A percentile compares a stretch with the other conserved stretches of the same genome.
phyloP scores from a whole-genome alignment of 768 basidiomycete genomes.

The Suillus decipiens region DNA sequence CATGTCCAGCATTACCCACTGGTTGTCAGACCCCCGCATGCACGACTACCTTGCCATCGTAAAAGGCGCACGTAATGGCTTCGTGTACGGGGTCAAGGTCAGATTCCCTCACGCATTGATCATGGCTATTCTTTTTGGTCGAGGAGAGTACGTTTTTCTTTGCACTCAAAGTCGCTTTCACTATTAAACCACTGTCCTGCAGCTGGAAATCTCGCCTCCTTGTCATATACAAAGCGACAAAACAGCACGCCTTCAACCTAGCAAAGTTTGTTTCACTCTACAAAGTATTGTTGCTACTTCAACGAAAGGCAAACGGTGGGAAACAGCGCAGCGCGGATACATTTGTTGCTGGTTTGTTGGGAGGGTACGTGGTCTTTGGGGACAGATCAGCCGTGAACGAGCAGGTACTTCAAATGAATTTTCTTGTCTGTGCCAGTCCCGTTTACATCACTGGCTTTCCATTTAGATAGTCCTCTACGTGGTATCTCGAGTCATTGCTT shows the following conservation, averaged over 20 bases:
- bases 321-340: conserved; percentile 83
- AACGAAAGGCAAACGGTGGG: conserved; percentile 78
- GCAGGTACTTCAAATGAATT: conserved; percentile 53
- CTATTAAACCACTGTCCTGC: conserved; percentile 13
- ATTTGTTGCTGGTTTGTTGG: conserved; percentile 89
- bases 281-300: conserved; percentile 82
- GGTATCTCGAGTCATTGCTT: conserved; percentile 86
- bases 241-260: conserved; percentile 88
- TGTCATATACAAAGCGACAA: conserved; percentile 81
- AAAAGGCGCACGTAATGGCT: conserved; percentile 91
- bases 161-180: conserved; percentile 11
- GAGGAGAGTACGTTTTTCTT: conserved; percentile 72
- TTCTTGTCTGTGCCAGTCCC: conserved; percentile 5
- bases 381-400: conserved; percentile 88
- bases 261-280: conserved; percentile 94
- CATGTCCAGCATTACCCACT: conserved; percentile 29
- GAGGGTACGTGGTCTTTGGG: conserved; percentile 89
- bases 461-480: conserved; percentile 94
- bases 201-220: conserved; percentile 74
- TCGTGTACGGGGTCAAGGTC: conserved; percentile 89
- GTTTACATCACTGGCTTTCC: conserved; percentile 11
- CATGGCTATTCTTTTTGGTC: conserved; percentile 93
- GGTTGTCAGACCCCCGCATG: conserved; percentile 62
- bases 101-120: conserved; percentile 95
- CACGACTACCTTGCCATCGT: conserved; percentile 92